Percentiles rank a stretch among this genome's conserved stretches.
Conservation (phyloP, 257 asterid species). For the Anisodus tanguticus region DNA sequence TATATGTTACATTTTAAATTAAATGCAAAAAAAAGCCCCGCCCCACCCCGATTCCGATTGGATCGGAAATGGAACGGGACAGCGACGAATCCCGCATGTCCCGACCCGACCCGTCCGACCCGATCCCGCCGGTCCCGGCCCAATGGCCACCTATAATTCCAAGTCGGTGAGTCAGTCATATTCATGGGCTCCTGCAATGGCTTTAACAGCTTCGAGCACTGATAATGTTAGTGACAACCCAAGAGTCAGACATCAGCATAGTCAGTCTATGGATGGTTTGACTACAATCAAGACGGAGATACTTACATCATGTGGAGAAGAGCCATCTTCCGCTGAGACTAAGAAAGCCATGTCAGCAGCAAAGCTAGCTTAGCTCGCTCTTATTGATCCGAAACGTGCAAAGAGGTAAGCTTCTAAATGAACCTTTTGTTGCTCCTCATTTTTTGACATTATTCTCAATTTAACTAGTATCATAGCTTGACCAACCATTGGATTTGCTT, state of each 20-base stretch:
- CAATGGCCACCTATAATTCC: no score
- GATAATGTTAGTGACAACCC: conserved; percentile 56
- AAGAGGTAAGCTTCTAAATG: conserved; percentile 60
- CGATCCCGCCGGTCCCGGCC: conserved; percentile 78
- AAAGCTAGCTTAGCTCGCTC: conserved; percentile 94
- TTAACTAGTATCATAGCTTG: not conserved
- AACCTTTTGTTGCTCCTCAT: not conserved
- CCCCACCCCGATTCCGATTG: no score
- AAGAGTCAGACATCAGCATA: conserved; percentile 49
- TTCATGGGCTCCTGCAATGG: conserved; percentile 36
- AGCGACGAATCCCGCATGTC: no score
- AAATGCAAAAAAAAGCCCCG: no score
- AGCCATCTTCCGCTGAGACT: conserved; percentile 64
- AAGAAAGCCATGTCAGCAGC: conserved; percentile 92
- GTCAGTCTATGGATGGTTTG: conserved; percentile 85
- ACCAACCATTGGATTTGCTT: not conserved
- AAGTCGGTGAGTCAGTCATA: conserved; percentile 76
- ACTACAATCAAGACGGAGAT: conserved; percentile 74
- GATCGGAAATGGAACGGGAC: no score
- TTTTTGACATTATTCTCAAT: not conserved
- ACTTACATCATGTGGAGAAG: conserved; percentile 77
- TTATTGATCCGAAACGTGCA: conserved; percentile 92
- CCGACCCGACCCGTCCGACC: no score
- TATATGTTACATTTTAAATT: no score
- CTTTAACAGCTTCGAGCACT: conserved; percentile 19